Percentiles rank a stretch among this genome's conserved stretches.
Evolutionary conservation across 139 green algal species (phyloP).

Genomic region (Micractinium conductrix): DNA sequence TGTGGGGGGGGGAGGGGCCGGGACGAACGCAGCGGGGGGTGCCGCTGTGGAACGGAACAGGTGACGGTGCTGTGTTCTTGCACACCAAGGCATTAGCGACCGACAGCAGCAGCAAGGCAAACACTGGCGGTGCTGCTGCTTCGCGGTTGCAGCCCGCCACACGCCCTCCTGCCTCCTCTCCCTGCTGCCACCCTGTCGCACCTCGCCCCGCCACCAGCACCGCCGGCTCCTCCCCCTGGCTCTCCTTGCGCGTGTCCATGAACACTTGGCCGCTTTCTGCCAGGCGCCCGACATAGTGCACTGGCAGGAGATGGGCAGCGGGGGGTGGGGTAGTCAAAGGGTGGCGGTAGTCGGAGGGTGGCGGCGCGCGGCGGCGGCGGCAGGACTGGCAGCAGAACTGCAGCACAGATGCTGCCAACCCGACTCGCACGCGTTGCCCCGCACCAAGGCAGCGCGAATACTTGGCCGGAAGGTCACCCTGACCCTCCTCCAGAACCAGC

Average conservation of each 20-base stretch:
- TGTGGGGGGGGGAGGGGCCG: slow-evolving; percentile 25
- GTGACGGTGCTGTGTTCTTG: not conserved
- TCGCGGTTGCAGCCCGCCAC: no score
- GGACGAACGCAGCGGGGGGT: not conserved
- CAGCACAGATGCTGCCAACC: not conserved
- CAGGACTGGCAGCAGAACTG: no score
- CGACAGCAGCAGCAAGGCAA: not conserved
- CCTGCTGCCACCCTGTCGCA: slow-evolving; percentile 24
- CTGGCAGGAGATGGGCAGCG: not conserved
- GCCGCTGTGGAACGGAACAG: not conserved
- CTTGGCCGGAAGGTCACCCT: slow-evolving; percentile 45
- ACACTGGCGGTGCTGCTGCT: no score
- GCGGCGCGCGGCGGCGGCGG: not conserved
- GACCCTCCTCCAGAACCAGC: slow-evolving; percentile 49
- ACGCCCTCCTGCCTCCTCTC: not conserved
- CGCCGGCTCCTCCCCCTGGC: slow-evolving; percentile 43
- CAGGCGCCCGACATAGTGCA: slow-evolving; percentile 72
- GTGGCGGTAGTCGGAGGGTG: not conserved
- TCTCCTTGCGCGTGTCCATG: slow-evolving; percentile 69
- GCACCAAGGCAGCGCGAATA: slow-evolving; percentile 71
- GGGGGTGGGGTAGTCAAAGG: no score
- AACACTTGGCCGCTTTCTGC: slow-evolving; percentile 57
- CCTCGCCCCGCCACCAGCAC: slow-evolving; percentile 72
- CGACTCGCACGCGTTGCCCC: not conserved
- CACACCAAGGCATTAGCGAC: not conserved